Evolutionary conservation across 805 yeast genomes (phyloP).

Genomic region (Schizosaccharomyces cryophilus): DNA sequence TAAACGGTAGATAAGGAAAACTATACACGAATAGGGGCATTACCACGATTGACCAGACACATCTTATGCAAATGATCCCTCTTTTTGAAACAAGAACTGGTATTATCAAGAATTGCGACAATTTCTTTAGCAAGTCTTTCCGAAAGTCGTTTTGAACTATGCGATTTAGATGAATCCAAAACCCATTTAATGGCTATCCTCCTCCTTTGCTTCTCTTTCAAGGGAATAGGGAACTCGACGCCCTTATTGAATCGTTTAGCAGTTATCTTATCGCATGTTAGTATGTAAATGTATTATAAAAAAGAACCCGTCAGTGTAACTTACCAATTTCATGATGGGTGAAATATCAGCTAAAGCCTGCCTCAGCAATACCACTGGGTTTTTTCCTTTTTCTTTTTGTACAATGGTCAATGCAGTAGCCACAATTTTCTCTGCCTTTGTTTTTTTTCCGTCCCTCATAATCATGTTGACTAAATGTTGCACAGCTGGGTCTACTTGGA

Average conservation of each 20-base stretch:
- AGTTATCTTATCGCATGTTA: background rate
- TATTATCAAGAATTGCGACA: background rate
- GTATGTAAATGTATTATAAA: background rate
- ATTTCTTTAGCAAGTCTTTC: background rate
- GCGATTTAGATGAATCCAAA: background rate
- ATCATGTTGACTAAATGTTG: constrained; percentile 44
- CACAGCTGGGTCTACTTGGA: background rate
- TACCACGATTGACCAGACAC: background rate
- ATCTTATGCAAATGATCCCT: background rate
- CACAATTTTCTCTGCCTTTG: constrained; percentile 47
- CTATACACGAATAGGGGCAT: background rate
- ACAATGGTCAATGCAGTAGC: constrained; percentile 60
- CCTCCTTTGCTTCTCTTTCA: background rate
- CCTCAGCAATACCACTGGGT: constrained; percentile 57
- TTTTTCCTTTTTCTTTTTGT: constrained; percentile 43
- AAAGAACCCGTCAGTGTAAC: background rate
- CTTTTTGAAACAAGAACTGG: background rate
- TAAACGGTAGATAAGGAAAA: too few relatives aligned
- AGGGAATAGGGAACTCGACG: background rate
- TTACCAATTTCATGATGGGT: constrained; percentile 45
- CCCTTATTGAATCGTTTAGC: background rate
- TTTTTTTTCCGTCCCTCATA: constrained; percentile 80
- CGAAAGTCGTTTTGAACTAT: background rate
- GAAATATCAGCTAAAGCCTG: constrained; percentile 57
- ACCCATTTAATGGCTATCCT: background rate